Base-by-base conservation (phyloP, 2,329 filamentous ascomycete species). In the Ophiobolus disseminans region DNA sequence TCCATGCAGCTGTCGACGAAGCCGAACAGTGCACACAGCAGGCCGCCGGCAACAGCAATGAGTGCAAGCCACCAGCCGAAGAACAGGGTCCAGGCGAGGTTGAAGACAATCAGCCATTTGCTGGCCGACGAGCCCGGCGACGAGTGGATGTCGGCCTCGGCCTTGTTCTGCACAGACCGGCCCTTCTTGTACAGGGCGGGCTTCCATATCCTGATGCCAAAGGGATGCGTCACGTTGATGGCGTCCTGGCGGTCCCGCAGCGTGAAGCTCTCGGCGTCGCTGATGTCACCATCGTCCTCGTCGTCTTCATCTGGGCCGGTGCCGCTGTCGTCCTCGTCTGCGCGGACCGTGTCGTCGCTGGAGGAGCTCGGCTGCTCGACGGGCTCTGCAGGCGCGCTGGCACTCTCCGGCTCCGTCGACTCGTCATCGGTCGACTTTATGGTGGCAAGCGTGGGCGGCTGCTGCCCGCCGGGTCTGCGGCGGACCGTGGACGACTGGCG, bases 151-250 rank as follows among this genome's bases (percentile, higher is more conserved):
- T 99, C 94, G 11, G 89, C 92, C 75, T 97, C 93, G 5, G 94
- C 94, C 37, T 87, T 96, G 74, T 95, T 94, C 72, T 97, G 91
- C 28, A 99, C 95, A 1, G 94, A 99, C 47, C 94, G 87, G 63
- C 89, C 87, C 75, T 99, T 99, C 76, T 99, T 99, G 82, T 99
- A 99, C 55, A 99, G 75, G 1, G 94, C 95, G 34, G 94, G 94
- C 74, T 99, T 99, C 94, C 94, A 99, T 56, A 99, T 90, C 71
- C 95, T 87, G 70, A 99, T 97, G 80, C 94, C 94, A 65, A 99
- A 99, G 0, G 94, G 94, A 79, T 99, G 94, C 0, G 94, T 99
- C 73, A 96, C 88, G 76, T 99, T 99, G 80, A 99, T 99, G 58
- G 94, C 94, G 71, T 96, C 87, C 75, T 99, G 94, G 46, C 94